Base-by-base conservation (phyloP, 495 filamentous ascomycete genomes). In the Hypoxylon fuscum region DNA sequence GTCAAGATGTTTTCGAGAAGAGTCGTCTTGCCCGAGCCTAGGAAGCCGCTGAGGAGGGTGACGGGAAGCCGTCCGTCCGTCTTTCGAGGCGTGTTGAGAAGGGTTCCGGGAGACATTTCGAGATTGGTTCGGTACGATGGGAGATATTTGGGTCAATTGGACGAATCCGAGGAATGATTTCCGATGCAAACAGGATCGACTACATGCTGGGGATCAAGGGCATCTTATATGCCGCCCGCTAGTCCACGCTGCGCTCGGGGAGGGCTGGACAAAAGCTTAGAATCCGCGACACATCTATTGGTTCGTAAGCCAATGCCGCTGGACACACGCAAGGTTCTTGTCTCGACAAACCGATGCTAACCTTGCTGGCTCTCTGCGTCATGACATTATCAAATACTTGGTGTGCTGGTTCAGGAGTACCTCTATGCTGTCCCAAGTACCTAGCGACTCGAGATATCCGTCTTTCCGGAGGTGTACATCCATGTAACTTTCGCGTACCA, bases 1-100 rank as follows among this genome's bases (percentile, higher is more conserved):
- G 65, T 71, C 6, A 86, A 74, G 10, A 85, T 84, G 37, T 84
- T 78, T 63, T 83, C 77, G 4, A 86, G 76, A 10, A 86, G 79
- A 0, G 83, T 86, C 0, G 83, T 85, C 62, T 86, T 86, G 1
- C 83, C 83, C 40, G 52, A 82, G 73, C 83, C 83, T 14, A 63
- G 34, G 46, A 72, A 72, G 3, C 67, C 68, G 32, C 68, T 71
- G 1, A 71, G 54, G 7, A 72, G 64, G 15, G 67, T 72, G 18
- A 72, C 69, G 0, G 69, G 69, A 23, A 72, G 69, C 11, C 67
- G 60, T 10, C 38, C 20, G 14, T 56, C 53, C 7, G 42, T 38
- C n/a, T 41, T 46, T 7, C 40, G 23, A 20, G 45, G 22, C 2
- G 23, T 27, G 11, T 63, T 34, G 7, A 65, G 29, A 11, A 68